These are phyloP conservation scores for Pichia sp. DNA, from an alignment of 1,139 yeast species.

Conservation along the genomic window DNA sequence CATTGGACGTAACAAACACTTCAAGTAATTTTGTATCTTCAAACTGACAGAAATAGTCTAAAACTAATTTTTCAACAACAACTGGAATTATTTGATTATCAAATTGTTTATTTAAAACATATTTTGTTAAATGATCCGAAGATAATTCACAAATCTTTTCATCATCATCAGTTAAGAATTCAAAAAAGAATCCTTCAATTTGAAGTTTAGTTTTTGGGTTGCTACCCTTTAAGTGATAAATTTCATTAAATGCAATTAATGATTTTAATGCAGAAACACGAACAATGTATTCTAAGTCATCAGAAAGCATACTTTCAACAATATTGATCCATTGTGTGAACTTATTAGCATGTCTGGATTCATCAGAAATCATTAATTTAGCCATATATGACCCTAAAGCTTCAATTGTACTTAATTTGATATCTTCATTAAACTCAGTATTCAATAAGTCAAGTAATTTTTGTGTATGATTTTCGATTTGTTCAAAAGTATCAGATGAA, in stretches of 20 bases:
- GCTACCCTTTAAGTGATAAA: constrained; percentile 3
- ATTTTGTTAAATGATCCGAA: constrained; percentile 31
- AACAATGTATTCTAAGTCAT: constrained; percentile 40
- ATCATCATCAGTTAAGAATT: constrained; percentile 57
- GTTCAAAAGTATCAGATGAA: neutral
- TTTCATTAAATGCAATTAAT: constrained; percentile 30
- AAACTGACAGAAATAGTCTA: constrained; percentile 18
- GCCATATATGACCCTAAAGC: constrained; percentile 43
- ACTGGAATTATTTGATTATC: constrained; percentile 22
- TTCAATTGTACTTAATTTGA: constrained; percentile 43
- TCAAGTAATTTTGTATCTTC: neutral
- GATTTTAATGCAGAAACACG: constrained; percentile 46
- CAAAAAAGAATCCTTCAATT: constrained; percentile 31
- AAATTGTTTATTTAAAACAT: constrained; percentile 22
- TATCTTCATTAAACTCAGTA: constrained; percentile 37
- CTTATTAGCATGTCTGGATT: constrained; percentile 11
- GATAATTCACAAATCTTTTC: constrained; percentile 40
- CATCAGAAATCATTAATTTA: constrained; percentile 4
- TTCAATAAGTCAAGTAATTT: constrained; percentile 25
- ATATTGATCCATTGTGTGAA: constrained; percentile 32
- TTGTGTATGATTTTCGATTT: constrained; percentile 16
- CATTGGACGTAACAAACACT: constrained; percentile 12
- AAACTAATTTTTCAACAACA: constrained; percentile 30
- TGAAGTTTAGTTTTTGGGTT: constrained; percentile 8
- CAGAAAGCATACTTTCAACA: constrained; percentile 34